Evolutionary conservation across 352 stramenopile genomes (phyloP), one percentile per base, ranked within the genome.

Genomic region (Pythium apleroticum): DNA sequence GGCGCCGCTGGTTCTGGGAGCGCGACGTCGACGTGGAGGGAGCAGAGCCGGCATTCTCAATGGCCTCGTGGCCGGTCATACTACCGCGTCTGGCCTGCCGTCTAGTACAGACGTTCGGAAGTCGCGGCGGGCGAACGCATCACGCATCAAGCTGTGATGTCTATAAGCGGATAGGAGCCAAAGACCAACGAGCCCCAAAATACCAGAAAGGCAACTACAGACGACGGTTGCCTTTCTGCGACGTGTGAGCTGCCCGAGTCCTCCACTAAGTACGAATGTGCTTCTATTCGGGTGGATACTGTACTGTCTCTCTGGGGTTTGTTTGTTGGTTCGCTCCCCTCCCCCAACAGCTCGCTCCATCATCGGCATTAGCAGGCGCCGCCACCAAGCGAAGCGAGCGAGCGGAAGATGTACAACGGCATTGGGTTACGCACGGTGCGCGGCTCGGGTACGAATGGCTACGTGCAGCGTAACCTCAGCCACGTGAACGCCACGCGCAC

Each of bases 361-460:
- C n/a, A n/a, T n/a, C n/a, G n/a, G n/a, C 31, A 25, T 15, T 14
- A 27, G 27, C 35, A 43, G 14, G 9, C 14, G 14, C 0, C 53
- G 19, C 37, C 41, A 8, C 3, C n/a, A 19, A 20, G 35, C 17
- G 4, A 25, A 70, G n/a, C n/a, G n/a, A n/a, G n/a, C n/a, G n/a
- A n/a, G n/a, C n/a, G n/a, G 33, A 63, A 9, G 58, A 96, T 96
- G 89, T 97, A 97, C 73, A 97, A 97, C 76, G 89, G 89, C 61
- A 94, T 97, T 54, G 89, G 89, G 8, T 73, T 97, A 28, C 74
- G 78, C 59, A 96, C 88, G 1, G 77, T 91, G 63, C 87, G 89
- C 57, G 89, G 89, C 61, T 94, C 86, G 45, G 86, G 87, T 66
- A 97, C 89, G 57, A 97, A 93, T 75, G 89, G 89, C 46, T 96